phyloP scores from a whole-genome alignment of 148 eudicot genomes.

The Spergularia bocconei region DNA sequence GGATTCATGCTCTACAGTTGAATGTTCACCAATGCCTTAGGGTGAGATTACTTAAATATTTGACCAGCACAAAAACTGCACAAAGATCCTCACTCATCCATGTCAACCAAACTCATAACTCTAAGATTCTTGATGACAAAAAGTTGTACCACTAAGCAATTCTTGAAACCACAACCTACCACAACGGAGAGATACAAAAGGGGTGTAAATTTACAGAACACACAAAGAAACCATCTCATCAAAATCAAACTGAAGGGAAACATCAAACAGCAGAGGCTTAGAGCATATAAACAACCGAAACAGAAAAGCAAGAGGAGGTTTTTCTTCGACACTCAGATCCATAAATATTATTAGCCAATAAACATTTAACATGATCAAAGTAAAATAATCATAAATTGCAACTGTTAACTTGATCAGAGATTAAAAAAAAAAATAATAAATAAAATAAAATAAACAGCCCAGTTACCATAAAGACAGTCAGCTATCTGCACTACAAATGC shows the following conservation, averaged over 20 bases:
- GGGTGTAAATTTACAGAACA: not conserved
- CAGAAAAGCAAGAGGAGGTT: not conserved
- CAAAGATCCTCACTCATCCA: constrained; percentile 5
- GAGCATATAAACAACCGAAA: not conserved
- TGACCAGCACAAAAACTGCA: constrained; percentile 1
- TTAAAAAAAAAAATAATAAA: too few species aligned
- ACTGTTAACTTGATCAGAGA: not conserved
- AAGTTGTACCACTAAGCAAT: not conserved
- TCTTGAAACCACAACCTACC: not conserved
- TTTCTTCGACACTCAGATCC: not conserved
- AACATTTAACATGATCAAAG: not conserved
- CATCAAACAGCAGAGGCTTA: not conserved
- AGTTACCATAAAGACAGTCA: not conserved
- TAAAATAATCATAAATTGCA: not conserved
- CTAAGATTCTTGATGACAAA: constrained; percentile 4
- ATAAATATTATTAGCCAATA: not conserved
- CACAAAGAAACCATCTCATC: not conserved
- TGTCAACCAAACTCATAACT: not conserved
- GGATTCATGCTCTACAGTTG: constrained; percentile 12
- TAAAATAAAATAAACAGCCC: not conserved
- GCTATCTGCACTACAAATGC: not conserved
- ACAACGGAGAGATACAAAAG: not conserved
- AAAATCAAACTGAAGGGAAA: not conserved
- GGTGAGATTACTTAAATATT: not conserved
- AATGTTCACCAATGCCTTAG: not conserved